Conservation (phyloP, 169 alveolate genomes). For the Cryptosporidium bovis region DNA sequence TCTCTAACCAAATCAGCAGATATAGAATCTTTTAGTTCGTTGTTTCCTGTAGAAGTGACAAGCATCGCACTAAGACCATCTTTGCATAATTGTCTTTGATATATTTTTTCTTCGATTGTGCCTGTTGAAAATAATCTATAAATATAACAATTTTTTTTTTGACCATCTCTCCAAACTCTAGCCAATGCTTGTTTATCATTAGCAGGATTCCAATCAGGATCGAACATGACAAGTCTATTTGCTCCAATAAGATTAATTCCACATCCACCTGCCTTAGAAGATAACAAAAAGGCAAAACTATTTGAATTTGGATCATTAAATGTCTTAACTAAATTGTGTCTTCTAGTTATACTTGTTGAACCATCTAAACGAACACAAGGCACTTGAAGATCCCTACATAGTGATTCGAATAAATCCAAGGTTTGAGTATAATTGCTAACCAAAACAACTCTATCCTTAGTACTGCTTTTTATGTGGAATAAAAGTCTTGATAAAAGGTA, state of each 20-base stretch:
- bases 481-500: conserved; percentile 77
- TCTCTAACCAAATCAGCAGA: conserved; percentile 85
- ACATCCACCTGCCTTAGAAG: conserved; percentile 98
- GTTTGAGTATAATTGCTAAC: conserved; percentile 92
- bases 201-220: conserved; percentile 99
- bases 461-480: conserved; percentile 80
- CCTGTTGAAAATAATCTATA: conserved; percentile 97
- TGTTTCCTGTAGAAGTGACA: conserved; percentile 85
- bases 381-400: conserved; percentile 86
- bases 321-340: conserved; percentile 87
- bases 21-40: conserved; percentile 78
- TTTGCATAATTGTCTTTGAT: conserved; percentile 86
- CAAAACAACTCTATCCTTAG: conserved; percentile 90
- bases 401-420: conserved; percentile 87
- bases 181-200: conserved; percentile 97
- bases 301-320: conserved; percentile 88
- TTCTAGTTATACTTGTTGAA: conserved; percentile 84
- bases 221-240: conserved; percentile 94
- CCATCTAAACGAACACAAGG: conserved; percentile 92
- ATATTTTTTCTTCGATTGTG: conserved; percentile 97
- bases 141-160: conserved; percentile 93
- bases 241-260: conserved; percentile 98
- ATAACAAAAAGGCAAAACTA: conserved; percentile 91
- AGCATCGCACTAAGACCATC: conserved; percentile 88
- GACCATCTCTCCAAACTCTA: conserved; percentile 98